Evolutionary conservation across 2,329 filamentous ascomycete species (phyloP).

Genomic region (Pseudopithomyces chartarum): DNA sequence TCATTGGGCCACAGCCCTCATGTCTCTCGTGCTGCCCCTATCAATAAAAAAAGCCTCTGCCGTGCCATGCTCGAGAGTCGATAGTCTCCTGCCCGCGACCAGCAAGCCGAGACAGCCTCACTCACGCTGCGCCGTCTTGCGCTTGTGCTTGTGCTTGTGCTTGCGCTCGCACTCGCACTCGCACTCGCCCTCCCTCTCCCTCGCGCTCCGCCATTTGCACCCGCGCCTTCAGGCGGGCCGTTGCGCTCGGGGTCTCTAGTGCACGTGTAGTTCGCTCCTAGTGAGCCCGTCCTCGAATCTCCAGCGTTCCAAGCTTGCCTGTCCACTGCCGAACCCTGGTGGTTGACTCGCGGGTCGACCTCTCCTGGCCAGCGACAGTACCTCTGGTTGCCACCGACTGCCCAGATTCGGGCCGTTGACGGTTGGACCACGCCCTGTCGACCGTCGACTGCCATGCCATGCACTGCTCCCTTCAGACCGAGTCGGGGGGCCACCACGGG

Average conservation of each 20-base stretch:
- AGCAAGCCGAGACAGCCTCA: slow-evolving; percentile 2
- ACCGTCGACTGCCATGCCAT: neutral
- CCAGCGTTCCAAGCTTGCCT: neutral
- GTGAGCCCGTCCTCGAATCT: neutral
- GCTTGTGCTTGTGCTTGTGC: no score
- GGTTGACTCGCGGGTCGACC: no score
- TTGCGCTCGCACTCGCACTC: no score
- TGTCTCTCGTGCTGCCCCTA: slow-evolving; percentile 20
- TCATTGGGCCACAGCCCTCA: slow-evolving; percentile 7
- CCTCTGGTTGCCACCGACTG: slow-evolving; percentile 19
- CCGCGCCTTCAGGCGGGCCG: slow-evolving; percentile 18
- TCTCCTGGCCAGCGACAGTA: no score
- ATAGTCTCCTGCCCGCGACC: slow-evolving; percentile 1
- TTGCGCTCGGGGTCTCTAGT: slow-evolving; percentile 19
- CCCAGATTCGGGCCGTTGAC: slow-evolving; percentile 5
- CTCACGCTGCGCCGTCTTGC: no score
- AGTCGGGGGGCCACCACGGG: neutral
- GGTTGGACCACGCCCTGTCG: neutral
- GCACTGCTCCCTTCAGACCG: neutral
- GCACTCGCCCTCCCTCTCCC: neutral
- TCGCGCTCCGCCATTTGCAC: neutral
- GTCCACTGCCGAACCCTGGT: no score
- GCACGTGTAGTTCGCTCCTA: slow-evolving; percentile 18
- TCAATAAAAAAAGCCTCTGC: slow-evolving; percentile 20
- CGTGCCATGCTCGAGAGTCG: slow-evolving; percentile 8